Base-by-base conservation (phyloP, 108 stramenopile species). In the Mayamaea pseudoterrestris region DNA sequence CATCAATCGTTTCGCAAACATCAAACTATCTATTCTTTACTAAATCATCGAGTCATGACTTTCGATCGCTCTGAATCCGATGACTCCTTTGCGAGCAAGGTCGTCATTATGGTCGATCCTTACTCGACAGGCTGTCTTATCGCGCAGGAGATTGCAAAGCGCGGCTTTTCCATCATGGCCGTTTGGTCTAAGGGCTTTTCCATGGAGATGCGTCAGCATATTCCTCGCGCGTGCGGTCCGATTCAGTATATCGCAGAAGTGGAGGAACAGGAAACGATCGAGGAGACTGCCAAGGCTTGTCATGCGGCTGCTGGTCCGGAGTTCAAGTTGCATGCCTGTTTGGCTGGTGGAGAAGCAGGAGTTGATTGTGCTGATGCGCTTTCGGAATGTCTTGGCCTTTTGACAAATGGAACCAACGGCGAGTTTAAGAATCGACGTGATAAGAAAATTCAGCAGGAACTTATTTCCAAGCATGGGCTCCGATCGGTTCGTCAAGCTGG, bases 291-390 rank as follows among this genome's bases (percentile, higher is more conserved):
- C 23, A 17, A 23, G 30, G 65, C 55, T 1, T n/a, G n/a, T n/a
- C n/a, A n/a, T n/a, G n/a, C n/a, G n/a, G 37, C 20, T 39, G 5
- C 20, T 18, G 8, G 8, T 8, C 16, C 37, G 8, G 37, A 20
- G 5, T 18, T 39, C 18, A 37, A 75, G n/a, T 29, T 43, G n/a
- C 44, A 49, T 21, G 77, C 60, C 26, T 82, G 80, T 41, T 49
- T 87, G 20, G 80, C 80, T 12, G 91, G 87, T 23, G 86, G 81
- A 11, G 90, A 87, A 71, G 85, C 82, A 0, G 90, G 84, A 13
- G 90, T 87, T 0, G 76, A 79, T 47, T 54, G 78, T 36, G 80
- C 84, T 4, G 83, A 85, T 63, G 50, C 56, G 6, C 57, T 87
- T 13, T 65, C 58, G 23, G 79, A 85, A 55, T 32, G 60, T 29